Evolutionary conservation across 495 filamentous ascomycete genomes (phyloP).

Genomic region (Neurospora sp.): DNA sequence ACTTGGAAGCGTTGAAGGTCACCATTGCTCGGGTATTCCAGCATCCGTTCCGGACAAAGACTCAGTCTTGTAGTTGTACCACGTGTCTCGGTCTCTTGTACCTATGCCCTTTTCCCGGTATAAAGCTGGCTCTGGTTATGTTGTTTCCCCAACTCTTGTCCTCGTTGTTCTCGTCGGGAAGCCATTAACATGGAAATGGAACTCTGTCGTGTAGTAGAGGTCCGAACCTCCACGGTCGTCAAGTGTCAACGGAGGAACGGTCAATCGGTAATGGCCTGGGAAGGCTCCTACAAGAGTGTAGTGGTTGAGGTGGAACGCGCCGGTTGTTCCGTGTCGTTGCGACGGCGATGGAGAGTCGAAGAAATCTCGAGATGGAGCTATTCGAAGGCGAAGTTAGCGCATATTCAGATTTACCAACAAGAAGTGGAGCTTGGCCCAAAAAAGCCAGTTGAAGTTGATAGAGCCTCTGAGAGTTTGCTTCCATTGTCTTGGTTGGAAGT

Average conservation of each 20-base stretch:
- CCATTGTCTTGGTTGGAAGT: neutral
- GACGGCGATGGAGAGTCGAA: neutral
- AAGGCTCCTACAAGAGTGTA: accelerated
- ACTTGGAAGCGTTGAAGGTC: neutral
- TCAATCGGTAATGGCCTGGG: neutral
- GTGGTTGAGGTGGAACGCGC: neutral
- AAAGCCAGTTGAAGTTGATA: neutral
- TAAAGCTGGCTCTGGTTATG: too few relatives aligned
- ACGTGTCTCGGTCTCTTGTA: too few relatives aligned
- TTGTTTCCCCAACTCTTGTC: neutral
- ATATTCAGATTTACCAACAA: neutral
- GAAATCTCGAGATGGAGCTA: neutral
- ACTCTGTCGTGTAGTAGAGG: neutral
- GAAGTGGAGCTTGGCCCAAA: neutral
- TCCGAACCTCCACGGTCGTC: neutral
- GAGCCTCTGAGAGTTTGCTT: accelerated
- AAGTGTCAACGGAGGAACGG: neutral
- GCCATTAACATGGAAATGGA: neutral
- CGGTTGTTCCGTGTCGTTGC: neutral
- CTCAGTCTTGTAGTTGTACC: neutral
- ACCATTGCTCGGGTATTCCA: too few relatives aligned
- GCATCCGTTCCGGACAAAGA: neutral
- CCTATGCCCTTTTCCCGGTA: too few relatives aligned
- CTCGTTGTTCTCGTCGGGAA: neutral
- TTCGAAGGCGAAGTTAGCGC: neutral